Evolutionary conservation across 108 stramenopile species (phyloP), one percentile per base, ranked within the genome.

Genomic region (Pelagomonas calceolata): DNA sequence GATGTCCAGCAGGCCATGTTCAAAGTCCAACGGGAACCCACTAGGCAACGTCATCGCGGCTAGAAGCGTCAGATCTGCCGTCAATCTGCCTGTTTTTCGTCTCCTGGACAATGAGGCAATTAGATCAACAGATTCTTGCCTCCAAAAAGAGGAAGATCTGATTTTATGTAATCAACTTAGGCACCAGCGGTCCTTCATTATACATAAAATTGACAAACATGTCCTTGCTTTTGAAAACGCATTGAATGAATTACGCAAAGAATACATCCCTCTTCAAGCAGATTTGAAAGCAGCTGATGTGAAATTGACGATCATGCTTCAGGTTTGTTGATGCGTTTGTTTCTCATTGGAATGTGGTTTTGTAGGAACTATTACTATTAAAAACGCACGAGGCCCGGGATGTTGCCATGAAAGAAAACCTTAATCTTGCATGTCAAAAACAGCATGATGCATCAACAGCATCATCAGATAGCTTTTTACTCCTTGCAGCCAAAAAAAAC

Each of bases 221-320:
- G 67, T 84, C 4, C 35, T 51, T 9, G 78, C 79, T 0, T 84
- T 87, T 45, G 83, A 85, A 30, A 70, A 67, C 30, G 78, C 77
- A 30, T 60, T 87, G 34, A 69, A 75, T 44, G 77, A 80, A 63
- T 79, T 87, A 33, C 67, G 85, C 34, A 68, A 68, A 35, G 86
- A 87, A 66, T 35, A 81, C 43, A 35, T 80, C 44, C 66, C 64
- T 16, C 63, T 84, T 14, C 68, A 72, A 9, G 70, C 70, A n/a
- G 73, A 84, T 44, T 77, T 87, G 30, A 81, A 81, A 74, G 71
- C 81, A 26, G 78, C 79, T 0, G 85, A 86, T 69, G 67, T 84
- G 16, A 76, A 82, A 44, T 64, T 82, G 36, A 36, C 86, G 34
- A 74, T 84, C 12, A 68, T 87, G 17, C 35, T 37, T 18, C 71